A percentile compares a stretch with the other conserved stretches of the same genome.
Evolutionary conservation across 2,329 filamentous ascomycete genomes (phyloP).

Genomic region (Aspergillus sp.): DNA sequence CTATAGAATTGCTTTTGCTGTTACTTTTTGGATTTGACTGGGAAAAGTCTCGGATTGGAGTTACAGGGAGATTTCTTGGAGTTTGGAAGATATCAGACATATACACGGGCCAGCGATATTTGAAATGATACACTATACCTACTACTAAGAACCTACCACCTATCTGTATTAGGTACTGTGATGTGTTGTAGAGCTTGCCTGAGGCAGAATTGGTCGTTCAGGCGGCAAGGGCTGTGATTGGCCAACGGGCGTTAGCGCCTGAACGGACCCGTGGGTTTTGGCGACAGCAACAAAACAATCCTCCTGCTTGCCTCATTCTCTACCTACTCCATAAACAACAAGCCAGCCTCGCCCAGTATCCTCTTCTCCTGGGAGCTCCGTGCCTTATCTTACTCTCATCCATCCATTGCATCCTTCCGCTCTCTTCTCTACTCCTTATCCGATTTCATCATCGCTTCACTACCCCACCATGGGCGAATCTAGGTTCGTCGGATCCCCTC

Average conservation of each 20-base stretch:
- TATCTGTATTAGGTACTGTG: no score
- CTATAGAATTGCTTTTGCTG: conserved; percentile 4
- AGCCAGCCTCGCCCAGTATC: background rate
- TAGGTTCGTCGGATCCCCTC: conserved; percentile 45
- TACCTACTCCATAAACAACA: conserved; percentile 13
- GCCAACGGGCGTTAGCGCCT: conserved; percentile 17
- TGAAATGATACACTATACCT: background rate
- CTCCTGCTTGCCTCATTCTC: conserved; percentile 12
- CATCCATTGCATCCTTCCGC: conserved; percentile 2
- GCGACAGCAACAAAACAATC: conserved; percentile 25
- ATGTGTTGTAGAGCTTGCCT: conserved; percentile 7
- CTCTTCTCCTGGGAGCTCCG: background rate
- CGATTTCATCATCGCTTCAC: conserved; percentile 6
- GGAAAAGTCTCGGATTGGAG: background rate
- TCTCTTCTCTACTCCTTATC: background rate
- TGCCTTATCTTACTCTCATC: conserved; percentile 3
- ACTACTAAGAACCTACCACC: no score
- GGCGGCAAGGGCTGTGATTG: conserved; percentile 15
- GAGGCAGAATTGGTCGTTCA: conserved; percentile 1
- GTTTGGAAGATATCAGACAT: conserved; percentile 1
- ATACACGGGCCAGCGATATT: conserved; percentile 17
- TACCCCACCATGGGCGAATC: conserved; percentile 62
- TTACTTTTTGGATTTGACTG: background rate
- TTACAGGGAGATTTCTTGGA: background rate
- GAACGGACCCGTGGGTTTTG: conserved; percentile 23